Conservation (phyloP, 257 asterid genomes). For the Solanum sparsipilum region DNA sequence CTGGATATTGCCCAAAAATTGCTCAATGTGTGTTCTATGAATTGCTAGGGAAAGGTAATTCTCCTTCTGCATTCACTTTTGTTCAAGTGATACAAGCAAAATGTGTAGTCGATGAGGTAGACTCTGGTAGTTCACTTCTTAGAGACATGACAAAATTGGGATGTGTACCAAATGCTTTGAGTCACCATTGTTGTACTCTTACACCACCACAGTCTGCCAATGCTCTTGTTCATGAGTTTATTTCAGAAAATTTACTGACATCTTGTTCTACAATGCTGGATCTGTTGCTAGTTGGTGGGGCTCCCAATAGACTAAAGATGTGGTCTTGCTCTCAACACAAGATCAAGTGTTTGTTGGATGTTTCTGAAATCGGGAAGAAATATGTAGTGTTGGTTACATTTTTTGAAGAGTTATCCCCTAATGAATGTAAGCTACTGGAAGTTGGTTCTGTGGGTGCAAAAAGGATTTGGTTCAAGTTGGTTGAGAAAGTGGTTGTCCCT, state of each 20-base stretch:
- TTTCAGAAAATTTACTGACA: not conserved
- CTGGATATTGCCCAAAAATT: conserved; percentile 64
- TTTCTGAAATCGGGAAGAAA: not conserved
- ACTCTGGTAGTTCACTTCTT: conserved; percentile 62
- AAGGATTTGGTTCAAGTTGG: not conserved
- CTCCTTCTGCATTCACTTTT: conserved; percentile 69
- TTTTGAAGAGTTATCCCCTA: not conserved
- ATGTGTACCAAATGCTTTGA: too few relatives aligned
- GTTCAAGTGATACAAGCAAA: conserved; percentile 65
- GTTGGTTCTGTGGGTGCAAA: not conserved
- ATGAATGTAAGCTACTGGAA: not conserved
- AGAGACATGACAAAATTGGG: not conserved
- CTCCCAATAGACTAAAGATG: not conserved
- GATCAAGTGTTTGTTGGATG: not conserved
- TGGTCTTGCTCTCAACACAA: not conserved
- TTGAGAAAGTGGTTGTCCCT: not conserved
- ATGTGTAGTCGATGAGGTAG: conserved; percentile 58
- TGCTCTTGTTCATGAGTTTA: not conserved
- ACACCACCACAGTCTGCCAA: not conserved
- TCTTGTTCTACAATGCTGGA: not conserved
- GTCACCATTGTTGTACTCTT: too few relatives aligned
- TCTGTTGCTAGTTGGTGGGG: not conserved
- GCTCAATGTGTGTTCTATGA: conserved; percentile 76
- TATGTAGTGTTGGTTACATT: not conserved
- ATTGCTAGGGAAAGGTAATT: conserved; percentile 63